These are phyloP conservation scores for Talaromyces ruber DNA, from an alignment of 495 filamentous ascomycete species.

Conservation along the genomic window DNA sequence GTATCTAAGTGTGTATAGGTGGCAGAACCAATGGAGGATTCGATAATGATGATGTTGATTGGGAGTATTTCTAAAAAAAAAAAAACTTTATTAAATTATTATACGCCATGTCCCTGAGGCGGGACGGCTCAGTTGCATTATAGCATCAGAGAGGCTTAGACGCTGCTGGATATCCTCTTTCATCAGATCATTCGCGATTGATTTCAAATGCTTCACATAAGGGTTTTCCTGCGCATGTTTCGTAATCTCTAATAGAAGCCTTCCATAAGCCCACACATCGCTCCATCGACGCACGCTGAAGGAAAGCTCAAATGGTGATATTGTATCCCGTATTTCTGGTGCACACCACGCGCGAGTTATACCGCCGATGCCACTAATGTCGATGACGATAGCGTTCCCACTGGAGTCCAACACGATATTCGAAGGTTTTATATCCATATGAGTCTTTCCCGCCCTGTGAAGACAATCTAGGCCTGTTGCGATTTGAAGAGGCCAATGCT, in stretches of 20 bases:
- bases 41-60: background rate
- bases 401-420: constrained; percentile 21
- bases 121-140: constrained; percentile 2
- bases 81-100: background rate
- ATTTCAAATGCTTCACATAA: constrained; percentile 7
- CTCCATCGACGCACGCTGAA: constrained; percentile 11
- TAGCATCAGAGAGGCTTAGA: background rate
- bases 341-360: constrained; percentile 17
- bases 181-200: constrained; percentile 10
- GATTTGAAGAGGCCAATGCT: constrained; percentile 22
- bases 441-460: constrained; percentile 18
- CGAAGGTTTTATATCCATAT: constrained; percentile 27
- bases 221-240: constrained; percentile 6
- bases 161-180: background rate
- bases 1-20: background rate
- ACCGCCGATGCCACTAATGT: constrained; percentile 24
- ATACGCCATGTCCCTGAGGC: background rate
- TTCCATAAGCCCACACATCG: constrained; percentile 16
- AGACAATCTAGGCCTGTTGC: constrained; percentile 12
- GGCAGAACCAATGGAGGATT: background rate
- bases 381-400: constrained; percentile 10
- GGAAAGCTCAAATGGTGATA: constrained; percentile 11
- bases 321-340: constrained; percentile 13
- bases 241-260: constrained; percentile 11
- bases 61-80: background rate